A percentile compares a stretch with the other conserved stretches of the same genome.
phyloP scores from a whole-genome alignment of 75 land plant species.

The Gnetum montanum region DNA sequence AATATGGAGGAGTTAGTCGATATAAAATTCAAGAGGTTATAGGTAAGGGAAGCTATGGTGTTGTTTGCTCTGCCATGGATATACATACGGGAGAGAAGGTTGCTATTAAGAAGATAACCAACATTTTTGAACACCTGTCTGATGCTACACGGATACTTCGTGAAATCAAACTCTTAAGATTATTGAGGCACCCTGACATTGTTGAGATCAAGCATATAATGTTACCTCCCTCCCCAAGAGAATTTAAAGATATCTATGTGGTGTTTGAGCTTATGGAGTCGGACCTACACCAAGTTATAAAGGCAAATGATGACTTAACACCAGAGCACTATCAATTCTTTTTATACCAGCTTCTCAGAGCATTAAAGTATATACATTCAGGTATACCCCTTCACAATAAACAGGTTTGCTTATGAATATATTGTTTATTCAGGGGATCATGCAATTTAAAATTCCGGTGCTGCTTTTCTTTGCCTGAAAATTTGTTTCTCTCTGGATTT shows the following conservation, averaged over 20 bases:
- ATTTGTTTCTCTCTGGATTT: too few relatives aligned
- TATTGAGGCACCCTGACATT: constrained; percentile 33
- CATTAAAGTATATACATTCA: constrained; percentile 88
- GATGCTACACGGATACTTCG: constrained; percentile 34
- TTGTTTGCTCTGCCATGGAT: constrained; percentile 32
- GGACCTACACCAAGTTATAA: constrained; percentile 48
- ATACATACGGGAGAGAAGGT: constrained; percentile 31
- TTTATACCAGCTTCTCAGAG: constrained; percentile 86
- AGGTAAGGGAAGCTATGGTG: constrained; percentile 39
- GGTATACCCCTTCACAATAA: constrained; percentile 23
- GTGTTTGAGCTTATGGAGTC: constrained; percentile 41
- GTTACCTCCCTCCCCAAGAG: constrained; percentile 35
- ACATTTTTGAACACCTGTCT: constrained; percentile 33
- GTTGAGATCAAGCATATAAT: constrained; percentile 37
- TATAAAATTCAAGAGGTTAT: constrained; percentile 45
- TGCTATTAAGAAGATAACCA: constrained; percentile 34
- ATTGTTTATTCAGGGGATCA: too few relatives aligned
- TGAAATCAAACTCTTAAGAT: constrained; percentile 29
- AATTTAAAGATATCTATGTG: constrained; percentile 32
- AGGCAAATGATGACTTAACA: constrained; percentile 92
- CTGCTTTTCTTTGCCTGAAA: too few relatives aligned
- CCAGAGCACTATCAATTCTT: constrained; percentile 83
- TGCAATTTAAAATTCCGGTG: too few relatives aligned
- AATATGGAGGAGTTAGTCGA: constrained; percentile 48
- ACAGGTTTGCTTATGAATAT: too few relatives aligned